Evolutionary conservation across 176 grass and related monocot species (phyloP).

Genomic region (Triticum turgidum): DNA sequence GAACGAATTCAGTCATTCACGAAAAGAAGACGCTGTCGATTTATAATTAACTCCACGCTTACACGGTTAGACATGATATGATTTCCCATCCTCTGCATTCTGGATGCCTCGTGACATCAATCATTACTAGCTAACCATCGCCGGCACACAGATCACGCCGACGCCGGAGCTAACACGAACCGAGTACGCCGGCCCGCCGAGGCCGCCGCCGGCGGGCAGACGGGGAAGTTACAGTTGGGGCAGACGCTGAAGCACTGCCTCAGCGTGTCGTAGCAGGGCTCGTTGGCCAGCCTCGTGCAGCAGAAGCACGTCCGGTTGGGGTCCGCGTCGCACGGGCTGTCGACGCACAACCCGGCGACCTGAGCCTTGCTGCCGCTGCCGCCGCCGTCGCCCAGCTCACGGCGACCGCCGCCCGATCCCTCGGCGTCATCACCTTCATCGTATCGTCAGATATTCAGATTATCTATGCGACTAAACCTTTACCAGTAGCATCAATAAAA

Average conservation of each 20-base stretch:
- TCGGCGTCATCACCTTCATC: background rate
- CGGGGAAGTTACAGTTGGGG: conserved; percentile 10
- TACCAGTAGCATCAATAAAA: background rate
- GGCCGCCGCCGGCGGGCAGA: background rate
- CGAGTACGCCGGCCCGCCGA: background rate
- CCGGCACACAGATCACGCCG: no score
- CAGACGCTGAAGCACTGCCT: background rate
- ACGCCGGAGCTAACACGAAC: background rate
- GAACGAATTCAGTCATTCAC: background rate
- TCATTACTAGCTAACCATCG: background rate
- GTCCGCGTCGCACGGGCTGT: background rate
- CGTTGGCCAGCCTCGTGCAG: conserved; percentile 14
- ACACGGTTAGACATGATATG: background rate
- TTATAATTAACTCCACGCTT: background rate
- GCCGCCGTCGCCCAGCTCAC: background rate
- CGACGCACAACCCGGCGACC: background rate
- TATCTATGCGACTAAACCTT: background rate
- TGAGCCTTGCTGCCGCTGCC: background rate
- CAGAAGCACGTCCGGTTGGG: background rate
- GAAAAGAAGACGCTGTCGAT: background rate
- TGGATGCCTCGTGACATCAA: background rate
- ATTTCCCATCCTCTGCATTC: no score
- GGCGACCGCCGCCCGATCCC: background rate
- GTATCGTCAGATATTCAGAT: background rate
- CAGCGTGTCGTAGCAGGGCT: conserved; percentile 16